These are phyloP conservation scores for Teratosphaeriaceae sp. DNA, from an alignment of 2,329 filamentous ascomycete genomes.

Conservation along the genomic window DNA sequence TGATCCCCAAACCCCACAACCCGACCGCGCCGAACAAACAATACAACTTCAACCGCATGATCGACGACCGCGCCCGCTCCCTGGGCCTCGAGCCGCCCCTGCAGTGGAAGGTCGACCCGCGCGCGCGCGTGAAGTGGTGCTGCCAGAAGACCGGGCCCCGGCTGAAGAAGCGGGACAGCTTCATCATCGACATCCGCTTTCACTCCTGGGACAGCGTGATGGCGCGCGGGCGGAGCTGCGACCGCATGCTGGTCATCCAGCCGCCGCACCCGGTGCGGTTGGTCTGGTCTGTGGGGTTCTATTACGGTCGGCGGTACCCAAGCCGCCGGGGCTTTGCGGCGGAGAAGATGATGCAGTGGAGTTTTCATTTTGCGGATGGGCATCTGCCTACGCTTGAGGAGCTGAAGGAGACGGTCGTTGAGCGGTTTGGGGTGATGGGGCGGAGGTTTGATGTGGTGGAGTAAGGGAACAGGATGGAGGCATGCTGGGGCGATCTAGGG, in stretches of 20 bases:
- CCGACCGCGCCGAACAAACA: not conserved
- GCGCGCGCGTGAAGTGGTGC: no score
- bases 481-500: no score
- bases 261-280: not conserved
- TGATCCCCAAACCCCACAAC: not conserved
- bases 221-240: not conserved
- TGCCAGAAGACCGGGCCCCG: no score
- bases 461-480: no score
- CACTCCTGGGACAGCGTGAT: not conserved
- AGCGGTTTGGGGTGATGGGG: conserved; percentile 2
- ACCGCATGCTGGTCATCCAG: not conserved
- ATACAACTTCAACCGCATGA: not conserved
- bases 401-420: not conserved
- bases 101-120: not conserved
- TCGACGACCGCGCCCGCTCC: not conserved
- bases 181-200: not conserved
- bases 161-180: not conserved
- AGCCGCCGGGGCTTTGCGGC: no score
- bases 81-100: not conserved
- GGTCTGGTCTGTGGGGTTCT: not conserved
- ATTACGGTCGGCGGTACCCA: no score
- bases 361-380: not conserved
- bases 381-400: not conserved
- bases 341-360: not conserved
- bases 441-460: no score